Base-by-base conservation (phyloP, 1,139 yeast genomes). In the Sugiyamaella sp. region DNA sequence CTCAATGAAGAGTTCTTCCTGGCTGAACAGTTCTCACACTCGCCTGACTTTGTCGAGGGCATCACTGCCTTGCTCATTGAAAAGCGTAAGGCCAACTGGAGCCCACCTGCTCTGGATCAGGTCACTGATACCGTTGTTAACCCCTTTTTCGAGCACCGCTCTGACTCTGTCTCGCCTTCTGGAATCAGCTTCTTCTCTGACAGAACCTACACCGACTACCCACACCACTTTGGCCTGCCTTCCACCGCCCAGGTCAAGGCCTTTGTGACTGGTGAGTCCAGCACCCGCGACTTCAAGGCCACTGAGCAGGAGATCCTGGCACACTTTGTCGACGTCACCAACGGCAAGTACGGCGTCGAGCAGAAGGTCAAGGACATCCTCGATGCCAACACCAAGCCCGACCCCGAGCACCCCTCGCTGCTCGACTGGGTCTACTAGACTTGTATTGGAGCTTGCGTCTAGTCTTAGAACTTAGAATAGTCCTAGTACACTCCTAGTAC, bases 151-250 rank as follows among this genome's bases (percentile, higher is more conserved):
- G 53, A 55, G 48, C 53, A 61, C 27, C 59, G 62, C 42, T 62
- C 62, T 49, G 67, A 61, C 43, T 51, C 71, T 12, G 50, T 53
- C 2, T 51, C 71, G 6, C 51, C 55, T 1, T 53, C 65, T 25
- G 57, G 63, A 17, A 57, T 81, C 63, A 71, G 79, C 57, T 69
- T 74, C 62, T 74, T 71, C 66, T 75, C 57, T 35, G 57, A 78
- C 58, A 78, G 80, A 47, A 71, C 78, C 51, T 89, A 79, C 72
- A 71, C 71, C 43, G 70, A 78, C 50, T 87, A 91, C 68, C 96
- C 96, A 32, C 82, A 80, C 71, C 78, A 80, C 65, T 86, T 81
- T 78, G 96, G 96, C 33, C 78, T 93, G 60, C 98, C 98, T 50
- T 75, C 80, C 12, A 87, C 85, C 70, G 61, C 66, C 49, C 85